Conservation (phyloP, 306 rosid genomes). For the Trifolium fragiferum region DNA sequence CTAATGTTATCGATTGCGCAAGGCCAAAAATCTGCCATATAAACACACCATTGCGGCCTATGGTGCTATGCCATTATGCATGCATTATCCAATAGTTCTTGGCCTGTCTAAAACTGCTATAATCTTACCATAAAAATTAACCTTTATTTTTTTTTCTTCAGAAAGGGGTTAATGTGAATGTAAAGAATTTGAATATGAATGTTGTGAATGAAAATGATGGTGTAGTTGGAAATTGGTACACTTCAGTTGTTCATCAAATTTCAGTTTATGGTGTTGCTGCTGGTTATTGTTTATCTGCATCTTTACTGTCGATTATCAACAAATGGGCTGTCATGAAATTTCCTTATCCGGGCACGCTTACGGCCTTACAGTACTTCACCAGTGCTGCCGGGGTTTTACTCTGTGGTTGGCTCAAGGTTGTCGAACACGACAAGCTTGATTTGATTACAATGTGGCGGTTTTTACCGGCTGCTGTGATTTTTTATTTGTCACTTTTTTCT, state of each 20-base stretch:
- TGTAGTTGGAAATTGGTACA: conserved; percentile 54
- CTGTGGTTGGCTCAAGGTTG: conserved; percentile 61
- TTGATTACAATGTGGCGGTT: conserved; percentile 78
- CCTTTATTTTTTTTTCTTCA: background rate
- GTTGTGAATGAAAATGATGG: conserved; percentile 19
- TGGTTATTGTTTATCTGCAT: conserved; percentile 88
- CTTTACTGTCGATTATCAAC: conserved; percentile 83
- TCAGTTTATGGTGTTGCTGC: conserved; percentile 81
- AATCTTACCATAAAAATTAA: too few relatives aligned
- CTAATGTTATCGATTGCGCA: background rate
- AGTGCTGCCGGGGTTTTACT: conserved; percentile 76
- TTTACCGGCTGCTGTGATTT: conserved; percentile 77
- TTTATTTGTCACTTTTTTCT: conserved; percentile 83
- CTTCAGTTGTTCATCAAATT: conserved; percentile 49
- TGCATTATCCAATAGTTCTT: too few relatives aligned
- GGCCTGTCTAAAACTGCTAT: too few relatives aligned
- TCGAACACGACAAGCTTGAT: conserved; percentile 66
- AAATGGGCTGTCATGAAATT: conserved; percentile 94
- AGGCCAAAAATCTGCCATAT: background rate
- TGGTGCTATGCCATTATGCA: background rate
- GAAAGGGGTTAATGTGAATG: too few relatives aligned
- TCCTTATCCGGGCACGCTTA: conserved; percentile 88
- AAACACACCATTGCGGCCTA: background rate
- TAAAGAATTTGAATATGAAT: conserved; percentile 19
- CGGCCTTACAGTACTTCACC: conserved; percentile 85